Evolutionary conservation across 2,329 filamentous ascomycete species (phyloP).

Genomic region (Scedosporium boydii): DNA sequence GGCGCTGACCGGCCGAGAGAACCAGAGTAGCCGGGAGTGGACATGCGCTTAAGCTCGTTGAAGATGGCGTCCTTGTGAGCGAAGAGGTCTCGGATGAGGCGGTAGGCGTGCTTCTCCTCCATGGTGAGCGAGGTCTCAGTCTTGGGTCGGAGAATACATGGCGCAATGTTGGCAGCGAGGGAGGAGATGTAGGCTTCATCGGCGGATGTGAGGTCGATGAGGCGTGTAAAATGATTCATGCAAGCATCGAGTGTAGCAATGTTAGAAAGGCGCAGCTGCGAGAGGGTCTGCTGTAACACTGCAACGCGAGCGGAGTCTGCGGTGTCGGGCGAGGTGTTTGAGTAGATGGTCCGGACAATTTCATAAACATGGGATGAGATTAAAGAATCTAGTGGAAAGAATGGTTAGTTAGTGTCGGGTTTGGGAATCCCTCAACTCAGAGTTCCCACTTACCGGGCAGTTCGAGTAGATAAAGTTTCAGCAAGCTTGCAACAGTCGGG

Average conservation of each 20-base stretch:
- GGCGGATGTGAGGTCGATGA: conserved; percentile 93
- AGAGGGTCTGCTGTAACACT: conserved; percentile 90
- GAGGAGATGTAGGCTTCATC: conserved; percentile 75
- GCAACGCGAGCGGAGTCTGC: conserved; percentile 73
- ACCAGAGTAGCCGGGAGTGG: conserved; percentile 55
- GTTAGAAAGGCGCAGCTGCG: conserved; percentile 88
- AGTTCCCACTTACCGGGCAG: conserved; percentile 65
- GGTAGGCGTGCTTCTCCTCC: conserved; percentile 89
- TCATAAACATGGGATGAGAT: conserved; percentile 98
- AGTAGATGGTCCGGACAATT: conserved; percentile 96
- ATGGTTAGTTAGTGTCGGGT: not conserved
- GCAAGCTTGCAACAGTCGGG: conserved; percentile 80
- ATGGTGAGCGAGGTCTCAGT: conserved; percentile 83
- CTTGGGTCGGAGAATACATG: conserved; percentile 81
- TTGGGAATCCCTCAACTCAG: not conserved
- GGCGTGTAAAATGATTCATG: conserved; percentile 93
- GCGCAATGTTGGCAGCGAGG: conserved; percentile 66
- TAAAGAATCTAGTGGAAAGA: conserved; percentile 65
- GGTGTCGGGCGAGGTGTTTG: conserved; percentile 65
- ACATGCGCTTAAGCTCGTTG: conserved; percentile 87
- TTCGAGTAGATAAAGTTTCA: conserved; percentile 92
- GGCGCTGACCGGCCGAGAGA: conserved; percentile 40
- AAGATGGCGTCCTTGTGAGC: conserved; percentile 93
- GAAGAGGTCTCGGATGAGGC: conserved; percentile 85
- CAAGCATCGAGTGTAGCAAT: conserved; percentile 98